Evolutionary conservation across 495 filamentous ascomycete genomes (phyloP), one percentile per base, ranked within the genome.

Genomic region (Darksidea phi): DNA sequence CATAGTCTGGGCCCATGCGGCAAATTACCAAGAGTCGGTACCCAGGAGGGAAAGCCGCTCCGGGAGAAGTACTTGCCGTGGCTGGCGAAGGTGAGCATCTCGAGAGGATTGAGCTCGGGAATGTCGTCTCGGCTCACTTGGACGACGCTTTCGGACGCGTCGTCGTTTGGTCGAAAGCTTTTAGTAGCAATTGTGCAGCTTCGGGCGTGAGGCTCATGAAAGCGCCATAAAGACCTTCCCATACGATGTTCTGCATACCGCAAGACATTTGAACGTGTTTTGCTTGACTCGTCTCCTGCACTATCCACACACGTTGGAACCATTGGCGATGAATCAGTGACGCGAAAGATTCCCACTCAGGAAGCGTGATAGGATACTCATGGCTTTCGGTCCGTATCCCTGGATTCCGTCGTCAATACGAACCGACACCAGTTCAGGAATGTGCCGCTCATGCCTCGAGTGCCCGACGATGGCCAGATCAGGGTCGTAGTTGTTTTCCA

Each of bases 241-340:
- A 48, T 48, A 18, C 45, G 7, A 48, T 48, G n/a, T 48, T 24
- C 45, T 48, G n/a, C 7, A 17, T 48, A 18, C 45, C 45, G 45
- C 21, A 48, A 18, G 21, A 18, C 18, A 48, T 17, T 24, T 18
- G n/a, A 17, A 48, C 18, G 18, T 48, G n/a, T 18, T 17, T 18
- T 11, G 45, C 45, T 7, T 8, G n/a, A 7, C 7, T 17, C 17
- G 18, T 18, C 17, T 48, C 45, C 17, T 48, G 45, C 7, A 48
- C 7, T 7, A 53, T 53, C 49, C 49, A 53, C 18, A 53, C 49
- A 38, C 49, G 36, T 23, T 53, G 49, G 49, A 53, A 28, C 49
- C 49, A 53, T 8, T 8, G 6, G 8, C 24, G 20, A 25, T 53
- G 49, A 38, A 37, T 18, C 15, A 28, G 32, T 6, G 15, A 8